Conservation (phyloP, 2,329 filamentous ascomycete genomes). For the Pyricularia grisea region DNA sequence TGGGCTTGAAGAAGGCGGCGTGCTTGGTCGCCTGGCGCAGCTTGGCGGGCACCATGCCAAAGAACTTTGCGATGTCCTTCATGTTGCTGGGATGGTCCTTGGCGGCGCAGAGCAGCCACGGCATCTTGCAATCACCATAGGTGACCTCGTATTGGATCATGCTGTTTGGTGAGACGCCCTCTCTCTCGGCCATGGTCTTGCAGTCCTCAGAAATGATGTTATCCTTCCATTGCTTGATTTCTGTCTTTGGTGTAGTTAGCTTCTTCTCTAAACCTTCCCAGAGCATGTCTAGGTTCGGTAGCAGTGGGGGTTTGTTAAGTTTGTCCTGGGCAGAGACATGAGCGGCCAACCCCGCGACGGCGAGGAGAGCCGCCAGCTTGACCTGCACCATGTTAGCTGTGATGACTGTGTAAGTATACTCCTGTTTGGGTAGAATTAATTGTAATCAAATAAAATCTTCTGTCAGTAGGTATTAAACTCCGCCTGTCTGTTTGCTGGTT, state of each 20-base stretch:
- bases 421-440: background rate
- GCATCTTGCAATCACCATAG: background rate
- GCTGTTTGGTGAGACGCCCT: background rate
- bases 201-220: background rate
- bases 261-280: background rate
- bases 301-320: background rate
- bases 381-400: background rate
- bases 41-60: background rate
- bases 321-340: background rate
- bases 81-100: background rate
- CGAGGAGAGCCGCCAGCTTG: background rate
- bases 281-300: background rate
- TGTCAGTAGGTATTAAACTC: background rate
- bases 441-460: background rate
- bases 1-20: background rate
- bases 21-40: background rate
- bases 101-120: background rate
- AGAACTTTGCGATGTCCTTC: background rate
- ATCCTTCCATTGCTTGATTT: background rate
- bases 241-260: background rate
- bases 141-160: background rate
- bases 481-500: background rate
- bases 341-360: background rate
- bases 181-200: background rate
- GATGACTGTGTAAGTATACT: background rate